Base-by-base conservation (phyloP, 495 filamentous ascomycete genomes). In the Friedmanniomyces endolithicus region DNA sequence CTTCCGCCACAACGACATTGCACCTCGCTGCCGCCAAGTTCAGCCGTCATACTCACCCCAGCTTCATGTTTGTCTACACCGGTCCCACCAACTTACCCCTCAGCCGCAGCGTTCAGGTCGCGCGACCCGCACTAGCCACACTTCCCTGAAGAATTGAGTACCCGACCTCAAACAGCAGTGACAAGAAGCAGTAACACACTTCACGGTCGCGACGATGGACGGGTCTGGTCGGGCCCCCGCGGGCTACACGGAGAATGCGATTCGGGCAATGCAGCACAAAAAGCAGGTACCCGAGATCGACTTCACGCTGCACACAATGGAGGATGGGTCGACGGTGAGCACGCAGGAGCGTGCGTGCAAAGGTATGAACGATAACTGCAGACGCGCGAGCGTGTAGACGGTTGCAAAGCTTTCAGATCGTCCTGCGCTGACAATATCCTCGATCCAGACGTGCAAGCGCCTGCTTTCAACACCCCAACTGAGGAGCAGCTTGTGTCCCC, bases 291-390 rank as follows among this genome's bases (percentile, higher is more conserved):
- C 92, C 31, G 92, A 98, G 75, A 96, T 98, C 67, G 92, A 98
- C 72, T 97, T 97, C 68, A 89, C 88, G 47, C 79, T 98, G 63
- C 92, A 98, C 70, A 88, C 84, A 43, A 95, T 97, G 90, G 92
- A 98, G 71, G 92, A 98, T 78, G 88, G 87, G 62, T 80, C 79
- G 24, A 84, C 95, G 70, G 92, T 98, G 67, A 97, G 83, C 75
- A 98, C 92, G 48, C 71, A 84, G 70, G 92, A 98, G 68, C 79
- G 92, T 62, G 92, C 97, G 55, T 90, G 90, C 72, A 98, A 96
- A 86, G 92, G 92, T 96, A 22, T 24, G 43, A 45, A 46, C 57
- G 44, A 46, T 16, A 39, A 47, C 44, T 2, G 12, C 17, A 16
- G 11, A 4, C 20, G 44, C 20, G n/a, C 14, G 2, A 20, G 12